Evolutionary conservation across 768 basidiomycete species (phyloP).

Genomic region (Rhodotorula graminis): DNA sequence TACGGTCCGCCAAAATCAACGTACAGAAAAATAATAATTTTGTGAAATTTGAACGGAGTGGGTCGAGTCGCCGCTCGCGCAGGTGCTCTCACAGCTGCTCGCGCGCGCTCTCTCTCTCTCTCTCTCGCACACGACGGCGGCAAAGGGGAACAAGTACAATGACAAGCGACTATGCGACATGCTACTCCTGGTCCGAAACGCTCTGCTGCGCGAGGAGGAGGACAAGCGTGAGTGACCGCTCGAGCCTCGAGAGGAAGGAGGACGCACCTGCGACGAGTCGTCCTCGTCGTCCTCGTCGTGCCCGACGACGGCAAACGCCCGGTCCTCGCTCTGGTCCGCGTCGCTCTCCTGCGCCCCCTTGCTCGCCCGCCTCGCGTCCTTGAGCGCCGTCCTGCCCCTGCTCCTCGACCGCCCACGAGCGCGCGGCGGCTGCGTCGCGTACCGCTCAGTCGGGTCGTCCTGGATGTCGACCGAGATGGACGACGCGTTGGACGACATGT

Average conservation of each 20-base stretch:
- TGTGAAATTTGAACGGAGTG: too few relatives aligned
- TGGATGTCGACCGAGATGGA: constrained; percentile 30
- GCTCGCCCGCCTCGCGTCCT: neutral
- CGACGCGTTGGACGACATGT: constrained; percentile 8
- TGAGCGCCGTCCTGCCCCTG: neutral
- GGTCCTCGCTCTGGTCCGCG: constrained; percentile 10
- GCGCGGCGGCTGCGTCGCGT: constrained; percentile 7
- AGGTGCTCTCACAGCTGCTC: too few relatives aligned
- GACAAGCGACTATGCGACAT: neutral
- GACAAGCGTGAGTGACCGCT: neutral
- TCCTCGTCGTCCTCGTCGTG: constrained; percentile 15
- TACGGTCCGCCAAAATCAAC: too few relatives aligned
- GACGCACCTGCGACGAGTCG: constrained; percentile 2
- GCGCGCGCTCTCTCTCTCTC: too few relatives aligned
- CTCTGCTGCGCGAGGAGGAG: neutral
- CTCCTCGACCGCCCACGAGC: neutral
- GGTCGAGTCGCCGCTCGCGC: too few relatives aligned
- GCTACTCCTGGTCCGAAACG: neutral
- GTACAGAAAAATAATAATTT: too few relatives aligned
- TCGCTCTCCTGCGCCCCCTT: constrained; percentile 9
- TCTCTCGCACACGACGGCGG: too few relatives aligned
- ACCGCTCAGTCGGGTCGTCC: constrained; percentile 23
- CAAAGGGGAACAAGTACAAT: neutral
- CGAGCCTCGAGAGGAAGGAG: neutral
- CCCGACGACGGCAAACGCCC: constrained; percentile 32